phyloP scores from a whole-genome alignment of 108 stramenopile species.

The Licmophora abbreviata region DNA sequence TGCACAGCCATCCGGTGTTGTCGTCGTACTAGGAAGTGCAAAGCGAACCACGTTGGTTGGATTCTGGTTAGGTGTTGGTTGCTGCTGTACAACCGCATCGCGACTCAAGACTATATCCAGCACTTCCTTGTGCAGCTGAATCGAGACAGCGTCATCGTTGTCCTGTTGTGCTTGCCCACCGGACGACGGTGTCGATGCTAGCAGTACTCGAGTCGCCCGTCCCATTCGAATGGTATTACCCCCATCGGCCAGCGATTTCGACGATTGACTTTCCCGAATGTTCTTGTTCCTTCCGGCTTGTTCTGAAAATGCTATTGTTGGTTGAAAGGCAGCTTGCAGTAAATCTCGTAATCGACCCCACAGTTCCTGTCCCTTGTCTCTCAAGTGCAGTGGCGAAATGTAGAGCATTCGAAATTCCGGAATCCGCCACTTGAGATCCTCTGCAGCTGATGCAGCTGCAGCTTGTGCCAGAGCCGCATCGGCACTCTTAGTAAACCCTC shows the following conservation, averaged over 20 bases:
- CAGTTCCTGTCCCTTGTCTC: slow-evolving; percentile 37
- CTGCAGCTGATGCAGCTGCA: background rate
- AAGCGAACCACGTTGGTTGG: too few relatives aligned
- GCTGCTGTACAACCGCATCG: slow-evolving; percentile 1
- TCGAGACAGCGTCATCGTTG: background rate
- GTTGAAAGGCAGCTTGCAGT: too few relatives aligned
- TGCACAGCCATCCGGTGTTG: slow-evolving; percentile 5
- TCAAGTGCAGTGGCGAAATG: slow-evolving; percentile 57
- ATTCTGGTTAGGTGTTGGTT: too few relatives aligned
- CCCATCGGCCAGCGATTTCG: background rate
- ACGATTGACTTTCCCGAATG: background rate
- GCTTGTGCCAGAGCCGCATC: slow-evolving; percentile 25
- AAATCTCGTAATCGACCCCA: slow-evolving; percentile 5
- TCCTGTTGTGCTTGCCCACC: too few relatives aligned
- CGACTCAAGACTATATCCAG: background rate
- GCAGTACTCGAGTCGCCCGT: background rate
- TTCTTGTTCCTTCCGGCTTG: too few relatives aligned
- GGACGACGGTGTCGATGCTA: background rate
- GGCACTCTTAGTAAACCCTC: too few relatives aligned
- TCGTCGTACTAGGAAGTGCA: too few relatives aligned
- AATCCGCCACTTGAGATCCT: slow-evolving; percentile 39
- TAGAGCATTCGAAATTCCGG: slow-evolving; percentile 71
- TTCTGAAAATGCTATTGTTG: too few relatives aligned
- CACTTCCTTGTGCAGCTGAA: background rate
- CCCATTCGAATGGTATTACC: background rate